Evolutionary conservation across 176 grass and related monocot species (phyloP).

Genomic region (Sorghum bicolor): DNA sequence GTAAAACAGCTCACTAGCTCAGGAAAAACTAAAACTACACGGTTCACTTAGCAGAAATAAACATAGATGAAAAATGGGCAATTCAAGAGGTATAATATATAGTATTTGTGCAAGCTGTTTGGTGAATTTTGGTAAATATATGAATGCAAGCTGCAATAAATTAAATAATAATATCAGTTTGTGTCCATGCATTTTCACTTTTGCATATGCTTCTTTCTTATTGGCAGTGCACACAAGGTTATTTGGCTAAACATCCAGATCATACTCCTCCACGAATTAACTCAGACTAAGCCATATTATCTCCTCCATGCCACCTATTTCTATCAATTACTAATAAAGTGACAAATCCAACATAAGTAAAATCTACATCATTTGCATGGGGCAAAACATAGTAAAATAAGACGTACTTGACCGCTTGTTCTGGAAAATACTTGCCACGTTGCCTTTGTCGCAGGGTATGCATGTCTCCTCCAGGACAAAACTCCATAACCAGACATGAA

Average conservation of each 20-base stretch:
- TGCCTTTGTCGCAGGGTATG: conserved; percentile 72
- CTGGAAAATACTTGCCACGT: conserved; percentile 71
- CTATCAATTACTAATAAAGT: background rate
- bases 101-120: background rate
- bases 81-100: conserved; percentile 10
- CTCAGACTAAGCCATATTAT: background rate
- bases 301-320: background rate
- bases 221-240: background rate
- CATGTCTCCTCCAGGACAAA: conserved; percentile 73
- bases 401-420: conserved; percentile 89
- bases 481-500: conserved; percentile 89
- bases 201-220: background rate
- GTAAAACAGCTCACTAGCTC: background rate
- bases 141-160: background rate
- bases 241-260: background rate
- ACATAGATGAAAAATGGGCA: background rate
- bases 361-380: background rate
- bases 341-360: background rate
- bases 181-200: background rate
- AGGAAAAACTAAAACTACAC: background rate
- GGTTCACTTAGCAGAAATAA: background rate
- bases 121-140: background rate
- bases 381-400: conserved; percentile 3
- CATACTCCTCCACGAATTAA: background rate
- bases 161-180: conserved; percentile 10